Conservation (phyloP, 441 rosid species). For the Corymbia citriodora region DNA sequence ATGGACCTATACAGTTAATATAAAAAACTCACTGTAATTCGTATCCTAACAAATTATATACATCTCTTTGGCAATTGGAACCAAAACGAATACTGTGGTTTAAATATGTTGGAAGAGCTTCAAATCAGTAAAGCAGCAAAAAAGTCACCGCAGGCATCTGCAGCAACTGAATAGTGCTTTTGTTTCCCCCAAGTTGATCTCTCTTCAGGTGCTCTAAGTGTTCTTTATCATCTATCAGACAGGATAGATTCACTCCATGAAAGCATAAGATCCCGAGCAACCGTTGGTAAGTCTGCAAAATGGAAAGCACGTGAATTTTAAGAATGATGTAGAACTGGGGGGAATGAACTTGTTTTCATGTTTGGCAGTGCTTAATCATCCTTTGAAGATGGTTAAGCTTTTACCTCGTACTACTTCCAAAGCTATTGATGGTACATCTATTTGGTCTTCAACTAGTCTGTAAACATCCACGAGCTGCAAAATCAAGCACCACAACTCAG, state of each 20-base stretch:
- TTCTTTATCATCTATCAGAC: conserved; percentile 40
- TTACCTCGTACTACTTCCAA: conserved; percentile 72
- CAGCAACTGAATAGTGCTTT: not conserved
- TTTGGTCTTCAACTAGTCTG: conserved; percentile 73
- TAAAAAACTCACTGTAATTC: not conserved
- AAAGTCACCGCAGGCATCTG: not conserved
- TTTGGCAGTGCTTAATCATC: not conserved
- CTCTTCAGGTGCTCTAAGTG: not conserved
- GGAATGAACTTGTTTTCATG: not conserved
- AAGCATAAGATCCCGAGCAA: conserved; percentile 62
- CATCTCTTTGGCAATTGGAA: not conserved
- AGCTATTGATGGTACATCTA: conserved; percentile 72
- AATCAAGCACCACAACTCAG: conserved; percentile 16
- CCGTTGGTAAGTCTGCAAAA: conserved; percentile 65
- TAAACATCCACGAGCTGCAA: conserved; percentile 86
- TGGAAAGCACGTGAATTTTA: not conserved
- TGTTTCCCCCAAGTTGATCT: not conserved
- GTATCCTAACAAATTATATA: not conserved
- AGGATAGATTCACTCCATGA: conserved; percentile 78
- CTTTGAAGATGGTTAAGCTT: not conserved
- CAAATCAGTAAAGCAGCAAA: not conserved
- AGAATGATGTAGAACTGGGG: not conserved
- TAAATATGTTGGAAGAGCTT: not conserved
- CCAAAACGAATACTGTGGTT: not conserved
- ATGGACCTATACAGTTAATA: not conserved